phyloP scores from a whole-genome alignment of 2,329 filamentous ascomycete genomes.

The Colletotrichum eremochloae region DNA sequence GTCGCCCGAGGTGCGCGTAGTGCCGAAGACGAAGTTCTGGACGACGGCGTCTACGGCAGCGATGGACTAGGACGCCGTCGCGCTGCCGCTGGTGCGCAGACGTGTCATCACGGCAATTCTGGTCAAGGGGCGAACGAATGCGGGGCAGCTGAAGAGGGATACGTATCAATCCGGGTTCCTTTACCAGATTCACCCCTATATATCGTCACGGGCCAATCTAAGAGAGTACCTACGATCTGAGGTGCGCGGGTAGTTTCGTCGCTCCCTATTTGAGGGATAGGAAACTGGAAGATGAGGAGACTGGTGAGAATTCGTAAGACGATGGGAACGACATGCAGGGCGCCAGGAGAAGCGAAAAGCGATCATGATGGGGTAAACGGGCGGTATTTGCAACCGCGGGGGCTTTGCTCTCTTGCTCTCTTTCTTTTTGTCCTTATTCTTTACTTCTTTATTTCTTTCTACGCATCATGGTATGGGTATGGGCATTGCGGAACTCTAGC shows the following conservation, averaged over 20 bases:
- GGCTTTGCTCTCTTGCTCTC: neutral
- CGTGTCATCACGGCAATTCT: neutral
- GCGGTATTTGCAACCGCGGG: neutral
- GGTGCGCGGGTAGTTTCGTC: too few species aligned
- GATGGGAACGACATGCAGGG: neutral
- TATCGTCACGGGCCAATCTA: too few species aligned
- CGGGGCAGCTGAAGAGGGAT: neutral
- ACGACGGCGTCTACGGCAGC: slow-evolving; percentile 2
- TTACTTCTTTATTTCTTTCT: too few species aligned
- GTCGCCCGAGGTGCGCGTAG: slow-evolving; percentile 23
- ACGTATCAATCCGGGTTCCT: neutral
- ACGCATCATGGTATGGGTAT: neutral
- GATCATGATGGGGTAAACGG: neutral
- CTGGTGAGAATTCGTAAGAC: neutral
- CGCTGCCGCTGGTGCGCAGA: neutral
- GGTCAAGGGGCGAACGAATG: neutral
- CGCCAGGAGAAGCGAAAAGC: neutral
- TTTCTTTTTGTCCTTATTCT: neutral
- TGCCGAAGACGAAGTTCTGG: slow-evolving; percentile 33
- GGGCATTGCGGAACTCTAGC: neutral
- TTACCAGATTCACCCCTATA: neutral
- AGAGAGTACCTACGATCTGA: too few species aligned
- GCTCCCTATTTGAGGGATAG: too few species aligned
- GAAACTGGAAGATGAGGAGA: neutral
- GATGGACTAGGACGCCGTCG: neutral